These are phyloP conservation scores for Talaromyces verruculosus DNA, from an alignment of 2,329 filamentous ascomycete genomes.

Conservation along the genomic window DNA sequence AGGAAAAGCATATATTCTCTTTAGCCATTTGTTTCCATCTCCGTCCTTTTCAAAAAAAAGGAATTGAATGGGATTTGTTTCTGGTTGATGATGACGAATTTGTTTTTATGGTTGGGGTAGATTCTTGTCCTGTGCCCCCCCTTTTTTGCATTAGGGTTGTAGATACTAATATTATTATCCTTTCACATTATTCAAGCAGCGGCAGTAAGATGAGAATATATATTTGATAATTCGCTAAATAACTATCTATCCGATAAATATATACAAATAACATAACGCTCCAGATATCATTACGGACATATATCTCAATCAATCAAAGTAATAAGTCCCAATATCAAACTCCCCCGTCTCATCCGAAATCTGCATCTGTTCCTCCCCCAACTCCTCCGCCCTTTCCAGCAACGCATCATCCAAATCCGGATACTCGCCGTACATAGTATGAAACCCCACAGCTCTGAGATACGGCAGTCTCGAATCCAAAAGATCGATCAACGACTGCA, in stretches of 20 bases:
- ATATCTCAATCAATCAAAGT: conserved; percentile 16
- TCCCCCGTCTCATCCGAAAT: conserved; percentile 20
- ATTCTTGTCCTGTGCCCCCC: not conserved
- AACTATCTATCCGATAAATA: not conserved
- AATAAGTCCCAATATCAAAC: conserved; percentile 20
- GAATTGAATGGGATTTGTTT: conserved; percentile 8
- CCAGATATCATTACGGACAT: too few relatives aligned
- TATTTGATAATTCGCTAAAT: not conserved
- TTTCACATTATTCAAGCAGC: not conserved
- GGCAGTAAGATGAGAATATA: not conserved
- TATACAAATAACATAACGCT: not conserved
- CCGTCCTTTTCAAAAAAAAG: not conserved
- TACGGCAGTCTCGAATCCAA: conserved; percentile 28
- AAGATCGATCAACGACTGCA: conserved; percentile 26
- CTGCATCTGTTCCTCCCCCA: not conserved
- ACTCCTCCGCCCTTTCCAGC: conserved; percentile 23
- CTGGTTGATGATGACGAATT: conserved; percentile 16
- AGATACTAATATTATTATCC: conserved; percentile 19
- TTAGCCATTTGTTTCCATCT: not conserved
- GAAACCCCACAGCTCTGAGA: conserved; percentile 31
- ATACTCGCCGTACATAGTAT: conserved; percentile 31
- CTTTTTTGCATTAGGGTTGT: conserved; percentile 19
- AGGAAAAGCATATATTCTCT: conserved; percentile 3
- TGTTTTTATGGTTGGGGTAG: conserved; percentile 1
- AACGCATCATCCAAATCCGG: conserved; percentile 33